Conservation (phyloP, 257 asterid genomes). For the Verbena officinalis region DNA sequence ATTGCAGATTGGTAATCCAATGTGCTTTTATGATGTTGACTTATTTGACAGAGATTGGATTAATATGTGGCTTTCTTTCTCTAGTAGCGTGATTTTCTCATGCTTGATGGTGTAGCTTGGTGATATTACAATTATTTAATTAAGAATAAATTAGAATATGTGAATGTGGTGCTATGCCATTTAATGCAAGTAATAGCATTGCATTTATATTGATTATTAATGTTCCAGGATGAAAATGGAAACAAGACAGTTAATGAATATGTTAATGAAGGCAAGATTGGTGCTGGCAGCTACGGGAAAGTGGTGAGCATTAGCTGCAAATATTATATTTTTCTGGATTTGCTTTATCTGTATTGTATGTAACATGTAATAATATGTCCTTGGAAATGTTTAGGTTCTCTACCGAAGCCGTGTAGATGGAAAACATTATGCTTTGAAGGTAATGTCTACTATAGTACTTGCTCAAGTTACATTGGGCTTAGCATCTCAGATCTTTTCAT, state of each 20-base stretch:
- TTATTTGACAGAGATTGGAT: constrained; percentile 11
- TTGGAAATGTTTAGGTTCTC: constrained; percentile 70
- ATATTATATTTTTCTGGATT: constrained; percentile 16
- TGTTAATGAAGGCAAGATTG: constrained; percentile 78
- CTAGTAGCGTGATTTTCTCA: background rate
- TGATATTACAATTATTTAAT: background rate
- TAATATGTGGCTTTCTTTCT: constrained; percentile 17
- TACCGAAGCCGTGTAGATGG: constrained; percentile 77
- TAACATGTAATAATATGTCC: constrained; percentile 21
- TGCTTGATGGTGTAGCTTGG: too few relatives aligned
- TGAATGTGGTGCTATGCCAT: constrained; percentile 16
- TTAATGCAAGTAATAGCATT: background rate
- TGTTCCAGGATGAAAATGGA: constrained; percentile 76
- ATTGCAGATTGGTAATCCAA: background rate
- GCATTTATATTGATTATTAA: constrained; percentile 8
- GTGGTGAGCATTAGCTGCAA: constrained; percentile 62
- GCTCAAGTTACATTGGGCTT: constrained; percentile 16
- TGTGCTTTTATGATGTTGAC: constrained; percentile 2
- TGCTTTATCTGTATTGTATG: constrained; percentile 11
- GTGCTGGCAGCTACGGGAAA: constrained; percentile 99
- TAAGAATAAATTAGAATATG: constrained; percentile 10
- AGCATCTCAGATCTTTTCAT: constrained; percentile 5
- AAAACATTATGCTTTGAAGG: constrained; percentile 90
- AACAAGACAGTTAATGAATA: constrained; percentile 86
- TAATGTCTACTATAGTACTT: constrained; percentile 32